A percentile compares a stretch with the other conserved stretches of the same genome.
Evolutionary conservation across 148 eudicot genomes (phyloP).

Genomic region (Amaranthus cruentus): DNA sequence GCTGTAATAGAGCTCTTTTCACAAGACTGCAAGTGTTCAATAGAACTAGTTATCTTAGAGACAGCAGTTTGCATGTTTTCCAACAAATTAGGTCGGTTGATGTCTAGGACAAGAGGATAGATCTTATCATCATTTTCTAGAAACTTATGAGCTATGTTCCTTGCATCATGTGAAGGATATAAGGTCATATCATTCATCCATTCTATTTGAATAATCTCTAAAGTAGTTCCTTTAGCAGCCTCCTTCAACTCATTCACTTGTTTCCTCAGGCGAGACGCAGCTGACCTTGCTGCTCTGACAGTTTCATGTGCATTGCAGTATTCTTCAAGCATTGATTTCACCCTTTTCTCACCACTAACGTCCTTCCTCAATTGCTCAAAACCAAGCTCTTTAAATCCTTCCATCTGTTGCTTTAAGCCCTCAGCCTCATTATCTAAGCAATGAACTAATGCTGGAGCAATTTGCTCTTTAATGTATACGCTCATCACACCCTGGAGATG

Average conservation of each 20-base stretch:
- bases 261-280: conserved; percentile 60
- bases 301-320: conserved; percentile 90
- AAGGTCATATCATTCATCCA: conserved; percentile 71
- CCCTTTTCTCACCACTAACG: conserved; percentile 44
- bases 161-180: conserved; percentile 51
- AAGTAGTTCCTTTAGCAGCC: conserved; percentile 56
- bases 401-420: conserved; percentile 41
- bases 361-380: conserved; percentile 42
- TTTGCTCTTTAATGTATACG: conserved; percentile 65
- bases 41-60: conserved; percentile 60
- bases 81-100: conserved; percentile 68
- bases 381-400: conserved; percentile 32
- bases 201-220: conserved; percentile 84
- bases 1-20: conserved; percentile 75
- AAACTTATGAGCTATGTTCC: conserved; percentile 57
- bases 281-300: conserved; percentile 81
- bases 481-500: conserved; percentile 62
- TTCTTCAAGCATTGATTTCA: conserved; percentile 81
- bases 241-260: conserved; percentile 74
- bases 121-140: conserved; percentile 57
- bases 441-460: conserved; percentile 58
- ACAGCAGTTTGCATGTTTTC: conserved; percentile 65
- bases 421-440: conserved; percentile 58
- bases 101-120: conserved; percentile 51
- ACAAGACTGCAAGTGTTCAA: conserved; percentile 74